Conservation (phyloP, 257 asterid genomes). For the Ocimum tenuiflorum region DNA sequence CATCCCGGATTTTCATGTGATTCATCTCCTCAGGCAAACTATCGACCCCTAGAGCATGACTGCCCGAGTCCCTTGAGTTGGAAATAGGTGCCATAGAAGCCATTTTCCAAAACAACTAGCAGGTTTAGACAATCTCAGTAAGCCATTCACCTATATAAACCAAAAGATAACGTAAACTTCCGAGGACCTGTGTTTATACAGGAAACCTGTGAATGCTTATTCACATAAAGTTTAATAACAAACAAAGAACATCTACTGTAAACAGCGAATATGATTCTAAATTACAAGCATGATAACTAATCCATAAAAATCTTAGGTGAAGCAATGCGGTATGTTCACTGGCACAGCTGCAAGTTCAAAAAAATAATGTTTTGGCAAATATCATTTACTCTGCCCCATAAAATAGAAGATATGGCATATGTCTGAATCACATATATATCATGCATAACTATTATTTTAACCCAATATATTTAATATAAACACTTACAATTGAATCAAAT, state of each 20-base stretch:
- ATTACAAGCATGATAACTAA: neutral
- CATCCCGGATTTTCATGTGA: conserved; percentile 73
- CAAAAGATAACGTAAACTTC: neutral
- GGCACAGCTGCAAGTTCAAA: neutral
- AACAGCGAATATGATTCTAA: neutral
- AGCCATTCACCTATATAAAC: conserved; percentile 49
- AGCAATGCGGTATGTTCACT: neutral
- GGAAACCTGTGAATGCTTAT: neutral
- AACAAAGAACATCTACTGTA: conserved; percentile 7
- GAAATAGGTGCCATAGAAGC: conserved; percentile 62
- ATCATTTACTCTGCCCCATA: neutral
- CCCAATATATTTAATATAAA: neutral
- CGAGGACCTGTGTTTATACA: conserved; percentile 8
- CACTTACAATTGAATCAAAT: neutral
- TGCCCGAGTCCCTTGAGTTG: conserved; percentile 48
- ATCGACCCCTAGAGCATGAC: conserved; percentile 50
- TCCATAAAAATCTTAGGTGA: no score
- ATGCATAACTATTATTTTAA: neutral
- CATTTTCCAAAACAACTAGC: conserved; percentile 43
- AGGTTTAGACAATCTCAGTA: conserved; percentile 34
- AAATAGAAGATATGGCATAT: no score
- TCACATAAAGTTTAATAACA: conserved; percentile 11
- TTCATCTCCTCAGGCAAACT: conserved; percentile 69
- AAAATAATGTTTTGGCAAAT: neutral
- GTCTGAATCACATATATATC: no score